Base-by-base conservation (phyloP, 1,284 basidiomycete species). In the Caloboletus firmus region DNA sequence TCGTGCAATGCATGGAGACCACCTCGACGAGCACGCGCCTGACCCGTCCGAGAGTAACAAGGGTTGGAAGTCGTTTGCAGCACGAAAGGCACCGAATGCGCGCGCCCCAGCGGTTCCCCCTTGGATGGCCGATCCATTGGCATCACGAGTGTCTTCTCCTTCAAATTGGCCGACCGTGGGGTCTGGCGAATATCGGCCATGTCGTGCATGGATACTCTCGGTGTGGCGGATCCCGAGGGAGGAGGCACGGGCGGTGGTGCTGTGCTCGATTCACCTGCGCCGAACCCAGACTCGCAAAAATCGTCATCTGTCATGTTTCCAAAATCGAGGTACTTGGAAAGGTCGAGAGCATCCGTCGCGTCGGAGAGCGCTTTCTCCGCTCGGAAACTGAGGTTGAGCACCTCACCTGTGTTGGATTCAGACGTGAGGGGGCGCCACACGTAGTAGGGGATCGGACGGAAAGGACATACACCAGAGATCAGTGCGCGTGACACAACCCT, bases 401-500 rank as follows among this genome's bases (percentile, higher is more conserved):
- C 44, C 1, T 68, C 49, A 1, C 18, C 67, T 69, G 42, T n/a
- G 30, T 47, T 10, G 8, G 3, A 24, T 45, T 31, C n/a, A 18
- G 20, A 34, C 10, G 11, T 61, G 18, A 65, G 55, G 8, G 36
- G 37, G 20, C 15, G 1, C 5, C 17, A 22, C 18, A 8, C 8
- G 6, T 9, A 12, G 34, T 9, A 11, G n/a, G 39, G 4, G 13
- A 45, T 26, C 28, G 24, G 32, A 45, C 1, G 3, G 9, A 40
- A 31, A 17, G 31, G 20, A 66, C 67, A 12, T 60, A 69, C 64
- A 31, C 51, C 48, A 49, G 11, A 55, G 44, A 1, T 56, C 49
- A 10, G n/a, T 0, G 0, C 39, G 0, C 12, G 39, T 49, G 26
- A 56, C 3, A 4, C n/a, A 5, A 28, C 0, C 2, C 6, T 57